A percentile compares a stretch with the other conserved stretches of the same genome.
Conservation (phyloP, 2,329 filamentous ascomycete species). For the Sporothrix mexicana region DNA sequence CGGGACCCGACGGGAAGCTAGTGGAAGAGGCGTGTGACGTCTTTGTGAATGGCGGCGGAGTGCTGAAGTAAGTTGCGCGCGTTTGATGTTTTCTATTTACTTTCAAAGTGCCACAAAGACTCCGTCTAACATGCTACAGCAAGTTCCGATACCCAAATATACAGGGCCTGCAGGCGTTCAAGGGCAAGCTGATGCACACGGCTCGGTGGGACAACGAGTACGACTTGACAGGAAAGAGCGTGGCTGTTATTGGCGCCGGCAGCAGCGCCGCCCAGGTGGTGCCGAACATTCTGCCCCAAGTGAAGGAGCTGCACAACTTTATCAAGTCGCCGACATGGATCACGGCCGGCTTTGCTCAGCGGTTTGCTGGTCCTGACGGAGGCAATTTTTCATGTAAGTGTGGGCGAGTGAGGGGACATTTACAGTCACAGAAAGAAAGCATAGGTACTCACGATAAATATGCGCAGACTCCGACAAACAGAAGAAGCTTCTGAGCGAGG, state of each 20-base stretch:
- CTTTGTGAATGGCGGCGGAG: conserved; percentile 51
- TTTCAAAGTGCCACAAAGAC: neutral
- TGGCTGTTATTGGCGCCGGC: conserved; percentile 31
- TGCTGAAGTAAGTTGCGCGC: conserved; percentile 41
- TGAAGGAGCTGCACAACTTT: conserved; percentile 24
- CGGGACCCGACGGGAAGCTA: neutral
- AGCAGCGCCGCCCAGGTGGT: conserved; percentile 10
- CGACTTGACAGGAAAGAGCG: conserved; percentile 20
- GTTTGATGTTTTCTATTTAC: neutral
- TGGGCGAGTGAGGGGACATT: neutral
- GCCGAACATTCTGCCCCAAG: conserved; percentile 29
- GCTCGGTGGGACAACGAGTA: conserved; percentile 40
- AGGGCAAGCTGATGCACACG: conserved; percentile 35
- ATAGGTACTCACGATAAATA: neutral
- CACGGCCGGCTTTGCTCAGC: conserved; percentile 26
- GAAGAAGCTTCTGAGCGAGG: conserved; percentile 44
- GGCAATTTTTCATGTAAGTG: conserved; percentile 16
- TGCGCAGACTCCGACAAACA: conserved; percentile 48
- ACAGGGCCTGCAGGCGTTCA: conserved; percentile 33
- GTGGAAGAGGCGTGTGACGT: conserved; percentile 49
- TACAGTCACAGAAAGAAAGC: neutral
- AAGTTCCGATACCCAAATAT: conserved; percentile 54
- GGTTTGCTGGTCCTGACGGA: conserved; percentile 13
- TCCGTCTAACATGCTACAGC: conserved; percentile 46
- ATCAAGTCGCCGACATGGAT: conserved; percentile 32